phyloP scores from a whole-genome alignment of 176 grass and related monocot species.

The Thalia dealbata region DNA sequence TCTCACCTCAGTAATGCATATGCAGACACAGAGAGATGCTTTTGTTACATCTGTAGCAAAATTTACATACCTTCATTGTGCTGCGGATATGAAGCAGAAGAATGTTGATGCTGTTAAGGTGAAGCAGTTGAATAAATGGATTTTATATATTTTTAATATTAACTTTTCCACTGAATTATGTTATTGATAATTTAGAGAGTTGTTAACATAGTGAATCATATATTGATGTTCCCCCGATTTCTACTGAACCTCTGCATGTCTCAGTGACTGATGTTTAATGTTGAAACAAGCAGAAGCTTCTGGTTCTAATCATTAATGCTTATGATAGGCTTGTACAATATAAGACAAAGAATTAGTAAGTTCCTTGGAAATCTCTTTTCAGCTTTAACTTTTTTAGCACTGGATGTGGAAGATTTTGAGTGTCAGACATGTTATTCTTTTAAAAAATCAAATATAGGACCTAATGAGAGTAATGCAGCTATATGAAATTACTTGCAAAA shows the following conservation, averaged over 20 bases:
- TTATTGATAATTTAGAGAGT: neutral
- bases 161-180: neutral
- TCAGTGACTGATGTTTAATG: neutral
- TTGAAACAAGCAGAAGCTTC: neutral
- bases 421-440: neutral
- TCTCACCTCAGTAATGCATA: conserved; percentile 80
- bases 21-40: conserved; percentile 96
- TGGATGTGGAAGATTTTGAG: neutral
- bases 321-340: neutral
- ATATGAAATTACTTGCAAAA: neutral
- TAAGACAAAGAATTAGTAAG: neutral
- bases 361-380: neutral
- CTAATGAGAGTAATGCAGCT: neutral
- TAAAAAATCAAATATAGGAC: neutral
- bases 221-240: neutral
- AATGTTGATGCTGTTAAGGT: conserved; percentile 95
- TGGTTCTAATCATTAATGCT: neutral
- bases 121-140: neutral
- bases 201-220: neutral
- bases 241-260: neutral
- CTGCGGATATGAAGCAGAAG: conserved; percentile 95
- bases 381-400: neutral
- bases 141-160: neutral
- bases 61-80: conserved; percentile 92
- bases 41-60: conserved; percentile 95